Evolutionary conservation across 2,329 filamentous ascomycete species (phyloP), one percentile per base, ranked within the genome.

Genomic region (Arthrobotrys musiformis): DNA sequence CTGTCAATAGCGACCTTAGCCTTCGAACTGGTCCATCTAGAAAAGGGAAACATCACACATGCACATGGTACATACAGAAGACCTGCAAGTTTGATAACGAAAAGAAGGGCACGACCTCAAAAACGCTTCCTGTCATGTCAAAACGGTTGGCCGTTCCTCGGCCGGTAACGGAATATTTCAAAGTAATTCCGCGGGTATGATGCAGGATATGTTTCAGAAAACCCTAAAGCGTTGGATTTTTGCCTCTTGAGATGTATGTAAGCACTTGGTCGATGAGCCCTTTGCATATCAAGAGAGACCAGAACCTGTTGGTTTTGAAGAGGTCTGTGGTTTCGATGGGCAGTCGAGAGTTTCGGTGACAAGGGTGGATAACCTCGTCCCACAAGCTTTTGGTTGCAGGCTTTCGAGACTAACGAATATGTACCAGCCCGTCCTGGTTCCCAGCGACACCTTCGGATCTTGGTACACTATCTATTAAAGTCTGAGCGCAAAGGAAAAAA

Each of bases 291-390:
- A n/a, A n/a, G n/a, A 13, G 19, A 17, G 40, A 28, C 33, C 11
- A 17, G 8, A 42, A 13, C 33, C 24, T 64, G 26, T 64, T 44
- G 37, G n/a, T 44, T 26, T 40, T 5, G 17, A 48, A 33, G 61
- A 67, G 73, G 73, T 77, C 66, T 70, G 73, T 77, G 73, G 73
- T 64, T 77, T 70, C 22, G 66, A 77, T 77, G 73, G 73, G 73
- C 73, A 61, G 66, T 33, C 42, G 37, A 37, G 30, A 50, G 48
- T 35, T 50, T 70, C 52, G 42, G 37, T 15, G 58, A 62, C 73
- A 77, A 70, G 73, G 73, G 73, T 76, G 19, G 40, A 15, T 48
- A 35, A 22, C 40, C 50, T 60, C 35, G 63, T 62, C 62, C 70
- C 63, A 70, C 60, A 56, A 61, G 35, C 42, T 66, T 61, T 66